These are phyloP conservation scores for Rhamnella rubrinervis DNA, from an alignment of 331 rosid genomes.

Conservation along the genomic window DNA sequence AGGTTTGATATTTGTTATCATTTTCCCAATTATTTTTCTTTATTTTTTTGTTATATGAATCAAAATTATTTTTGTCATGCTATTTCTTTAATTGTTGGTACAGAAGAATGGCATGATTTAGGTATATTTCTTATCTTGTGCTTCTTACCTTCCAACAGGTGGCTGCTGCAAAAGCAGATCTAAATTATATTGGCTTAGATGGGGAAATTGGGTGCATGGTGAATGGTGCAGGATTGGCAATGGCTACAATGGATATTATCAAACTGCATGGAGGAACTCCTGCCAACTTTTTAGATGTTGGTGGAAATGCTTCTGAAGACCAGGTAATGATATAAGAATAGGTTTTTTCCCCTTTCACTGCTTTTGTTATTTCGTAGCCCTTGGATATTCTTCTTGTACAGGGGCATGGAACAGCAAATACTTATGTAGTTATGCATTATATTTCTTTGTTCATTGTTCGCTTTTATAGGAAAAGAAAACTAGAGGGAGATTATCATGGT, in stretches of 20 bases:
- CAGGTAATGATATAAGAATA: slow-evolving; percentile 58
- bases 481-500: too few species aligned
- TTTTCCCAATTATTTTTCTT: slow-evolving; percentile 10
- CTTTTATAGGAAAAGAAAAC: neutral
- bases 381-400: neutral
- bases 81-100: neutral
- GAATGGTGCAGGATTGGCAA: slow-evolving; percentile 98
- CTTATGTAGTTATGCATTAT: neutral
- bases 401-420: neutral
- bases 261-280: slow-evolving; percentile 98
- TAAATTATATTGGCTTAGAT: slow-evolving; percentile 94
- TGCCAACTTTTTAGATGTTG: slow-evolving; percentile 94
- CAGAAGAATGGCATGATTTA: neutral
- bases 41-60: slow-evolving; percentile 15
- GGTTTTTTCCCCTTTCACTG: slow-evolving; percentile 1
- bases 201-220: slow-evolving; percentile 99
- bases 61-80: neutral
- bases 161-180: slow-evolving; percentile 89
- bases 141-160: slow-evolving; percentile 54
- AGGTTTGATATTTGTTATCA: slow-evolving; percentile 48
- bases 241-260: slow-evolving; percentile 99
- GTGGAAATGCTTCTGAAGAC: slow-evolving; percentile 96
- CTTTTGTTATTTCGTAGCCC: slow-evolving; percentile 13
- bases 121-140: slow-evolving; percentile 20
- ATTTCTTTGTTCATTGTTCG: neutral